Evolutionary conservation across 139 green algal genomes (phyloP), one percentile per base, ranked within the genome.

Genomic region (Prasinococcaceae sp.): DNA sequence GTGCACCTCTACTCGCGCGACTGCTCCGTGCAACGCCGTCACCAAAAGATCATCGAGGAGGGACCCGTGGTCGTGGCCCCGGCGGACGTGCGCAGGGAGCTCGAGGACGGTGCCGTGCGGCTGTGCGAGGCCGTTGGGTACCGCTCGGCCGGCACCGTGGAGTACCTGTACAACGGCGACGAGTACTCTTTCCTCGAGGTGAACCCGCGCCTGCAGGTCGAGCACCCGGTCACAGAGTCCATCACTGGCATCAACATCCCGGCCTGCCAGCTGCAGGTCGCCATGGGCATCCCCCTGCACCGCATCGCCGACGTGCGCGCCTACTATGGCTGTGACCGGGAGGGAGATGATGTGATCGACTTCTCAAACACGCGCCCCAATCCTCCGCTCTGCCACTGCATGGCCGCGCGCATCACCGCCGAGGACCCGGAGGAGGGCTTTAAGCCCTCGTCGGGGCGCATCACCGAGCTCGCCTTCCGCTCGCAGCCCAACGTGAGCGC

Each of bases 221-320:
- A 99, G 74, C 90, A 99, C 64, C 90, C 90, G 2, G 90, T 99
- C 22, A 97, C 90, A 6, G 90, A 99, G 69, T 85, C 77, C 69
- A 94, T 99, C 69, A 86, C 79, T 14, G 64, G 58, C 24, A 53
- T 67, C 16, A 61, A 56, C 69, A 80, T 99, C 43, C 90, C 90
- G n/a, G 71, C 84, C 14, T 72, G 64, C 27, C 90, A 99, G 70
- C 51, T 94, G 3, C 70, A 92, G 53, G 63, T 99, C 14, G 90
- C 70, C 53, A 92, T 92, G 81, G 90, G 90, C 25, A 77, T 96
- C 19, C 86, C 88, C 0, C 73, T 99, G 24, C 68, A 79, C 59
- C 63, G 71, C 61, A 94, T 97, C 41, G 79, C n/a, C n/a, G 74
- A 88, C 55, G 78, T 97, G 8, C 77, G 85, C 19, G 73, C 2